phyloP scores from a whole-genome alignment of 1,284 basidiomycete genomes.

The Heterobasidion parviporum region DNA sequence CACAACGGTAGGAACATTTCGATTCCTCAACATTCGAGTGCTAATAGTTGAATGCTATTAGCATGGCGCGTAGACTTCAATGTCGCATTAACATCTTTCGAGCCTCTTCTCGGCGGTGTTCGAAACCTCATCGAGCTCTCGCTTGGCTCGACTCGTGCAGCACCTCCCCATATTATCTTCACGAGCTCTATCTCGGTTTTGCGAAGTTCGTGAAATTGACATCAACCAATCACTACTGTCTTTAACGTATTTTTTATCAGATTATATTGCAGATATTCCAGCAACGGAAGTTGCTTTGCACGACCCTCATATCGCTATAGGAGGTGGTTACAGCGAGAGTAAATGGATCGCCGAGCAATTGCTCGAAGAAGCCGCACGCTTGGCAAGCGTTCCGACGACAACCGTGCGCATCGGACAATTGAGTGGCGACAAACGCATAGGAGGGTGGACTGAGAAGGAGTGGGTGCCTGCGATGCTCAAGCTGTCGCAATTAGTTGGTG shows the following conservation, averaged over 20 bases:
- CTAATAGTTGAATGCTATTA: slow-evolving; percentile 6
- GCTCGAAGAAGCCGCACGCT: slow-evolving; percentile 12
- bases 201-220: not conserved
- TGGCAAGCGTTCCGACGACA: slow-evolving; percentile 17
- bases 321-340: slow-evolving; percentile 28
- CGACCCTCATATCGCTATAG: slow-evolving; percentile 13
- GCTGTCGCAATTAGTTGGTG: not conserved
- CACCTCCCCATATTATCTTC: not conserved
- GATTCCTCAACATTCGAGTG: not conserved
- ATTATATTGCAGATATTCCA: too few species aligned
- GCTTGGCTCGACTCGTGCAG: not conserved
- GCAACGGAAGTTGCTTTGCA: too few species aligned
- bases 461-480: slow-evolving; percentile 36
- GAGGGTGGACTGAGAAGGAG: slow-evolving; percentile 34
- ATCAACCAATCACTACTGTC: not conserved
- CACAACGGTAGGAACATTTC: slow-evolving; percentile 20
- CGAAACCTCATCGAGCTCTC: slow-evolving; percentile 2
- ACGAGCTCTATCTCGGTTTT: not conserved
- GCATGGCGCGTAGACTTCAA: slow-evolving; percentile 25
- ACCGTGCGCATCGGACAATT: slow-evolving; percentile 36
- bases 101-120: not conserved
- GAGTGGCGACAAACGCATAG: slow-evolving; percentile 26
- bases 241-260: too few species aligned
- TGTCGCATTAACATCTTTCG: not conserved
- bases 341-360: slow-evolving; percentile 32